Conservation (phyloP, 2,329 filamentous ascomycete genomes). For the Dendryphion nanum region DNA sequence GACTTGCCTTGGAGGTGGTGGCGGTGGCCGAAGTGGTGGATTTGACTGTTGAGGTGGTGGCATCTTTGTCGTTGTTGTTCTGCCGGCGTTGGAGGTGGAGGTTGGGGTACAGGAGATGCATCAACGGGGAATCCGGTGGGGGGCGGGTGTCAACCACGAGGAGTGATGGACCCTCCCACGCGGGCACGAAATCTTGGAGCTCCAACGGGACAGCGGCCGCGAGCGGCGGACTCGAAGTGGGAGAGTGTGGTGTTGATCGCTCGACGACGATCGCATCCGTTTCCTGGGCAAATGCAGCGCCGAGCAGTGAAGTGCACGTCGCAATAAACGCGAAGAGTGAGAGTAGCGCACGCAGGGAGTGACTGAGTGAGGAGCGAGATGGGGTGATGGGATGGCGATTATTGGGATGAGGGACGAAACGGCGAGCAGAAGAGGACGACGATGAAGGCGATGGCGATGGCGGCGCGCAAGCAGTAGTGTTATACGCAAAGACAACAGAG, state of each 20-base stretch:
- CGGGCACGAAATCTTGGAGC: slow-evolving; percentile 4
- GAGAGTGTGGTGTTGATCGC: too few species aligned
- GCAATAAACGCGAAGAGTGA: slow-evolving; percentile 26
- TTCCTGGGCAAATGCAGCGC: slow-evolving; percentile 21
- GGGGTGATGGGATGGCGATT: too few species aligned
- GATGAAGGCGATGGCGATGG: too few species aligned
- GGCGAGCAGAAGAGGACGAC: slow-evolving; percentile 2
- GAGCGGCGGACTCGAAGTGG: too few species aligned
- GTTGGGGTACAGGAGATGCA: slow-evolving; percentile 20
- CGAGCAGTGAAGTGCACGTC: slow-evolving; percentile 24
- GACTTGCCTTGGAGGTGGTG: slow-evolving; percentile 21
- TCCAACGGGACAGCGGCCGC: slow-evolving; percentile 21
- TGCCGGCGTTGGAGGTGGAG: slow-evolving; percentile 24
- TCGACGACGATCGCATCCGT: slow-evolving; percentile 30
- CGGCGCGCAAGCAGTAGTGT: too few species aligned
- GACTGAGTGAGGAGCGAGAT: too few species aligned
- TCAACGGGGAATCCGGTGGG: slow-evolving; percentile 24
- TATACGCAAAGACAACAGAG: too few species aligned
- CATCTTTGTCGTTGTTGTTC: slow-evolving; percentile 13
- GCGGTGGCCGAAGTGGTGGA: slow-evolving; percentile 20
- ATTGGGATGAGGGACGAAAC: not conserved
- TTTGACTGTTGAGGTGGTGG: not conserved
- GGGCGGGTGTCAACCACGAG: slow-evolving; percentile 28
- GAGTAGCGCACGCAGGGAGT: slow-evolving; percentile 13
- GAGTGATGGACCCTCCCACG: slow-evolving; percentile 29